Base-by-base conservation (phyloP, 176 grass and related monocot species). In the Olyra latifolia region DNA sequence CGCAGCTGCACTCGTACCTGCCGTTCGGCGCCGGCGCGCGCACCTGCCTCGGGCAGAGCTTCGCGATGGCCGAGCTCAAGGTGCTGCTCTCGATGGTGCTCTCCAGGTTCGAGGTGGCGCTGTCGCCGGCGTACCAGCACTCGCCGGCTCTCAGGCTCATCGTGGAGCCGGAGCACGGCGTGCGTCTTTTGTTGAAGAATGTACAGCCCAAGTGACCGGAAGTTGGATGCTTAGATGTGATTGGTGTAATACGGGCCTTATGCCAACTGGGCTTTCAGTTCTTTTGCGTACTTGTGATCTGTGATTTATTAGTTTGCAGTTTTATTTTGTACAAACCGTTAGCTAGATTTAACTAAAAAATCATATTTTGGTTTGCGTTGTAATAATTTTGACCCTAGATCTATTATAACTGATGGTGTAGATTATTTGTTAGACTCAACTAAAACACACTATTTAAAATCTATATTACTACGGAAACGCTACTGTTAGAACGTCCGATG, bases 31-130 rank as follows among this genome's bases (percentile, higher is more conserved):
- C 86, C 25, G 95, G 95, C 19, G 87, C 88, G 30, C 92, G 92
- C 29, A 98, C 92, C 38, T 98, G 92, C 65, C 92, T 98, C 5
- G 95, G 95, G 1, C 95, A 94, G 53, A 54, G 61, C 13, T 98
- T 98, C 65, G 95, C 95, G 7, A 98, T 94, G 90, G 77, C 83
- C 35, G 92, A 98, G 84, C 82, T 98, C 49, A 98, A 98, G 82
- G 85, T 98, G 38, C 65, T 94, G 24, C 92, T 98, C 62, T 84
- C 90, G 19, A 75, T 90, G 8, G 74, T 98, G 10, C 24, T 98
- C 38, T 87, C 81, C 20, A 85, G 89, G 60, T 98, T 98, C 53
- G 69, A 62, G 23, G 72, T 91, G n/a, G 32, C 52, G 1, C 74
- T 95, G 32, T 94, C 95, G 9, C 48, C 85, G 1, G 62, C 4